Conservation (phyloP, 148 eudicot genomes). For the Fallopia convolvulus region DNA sequence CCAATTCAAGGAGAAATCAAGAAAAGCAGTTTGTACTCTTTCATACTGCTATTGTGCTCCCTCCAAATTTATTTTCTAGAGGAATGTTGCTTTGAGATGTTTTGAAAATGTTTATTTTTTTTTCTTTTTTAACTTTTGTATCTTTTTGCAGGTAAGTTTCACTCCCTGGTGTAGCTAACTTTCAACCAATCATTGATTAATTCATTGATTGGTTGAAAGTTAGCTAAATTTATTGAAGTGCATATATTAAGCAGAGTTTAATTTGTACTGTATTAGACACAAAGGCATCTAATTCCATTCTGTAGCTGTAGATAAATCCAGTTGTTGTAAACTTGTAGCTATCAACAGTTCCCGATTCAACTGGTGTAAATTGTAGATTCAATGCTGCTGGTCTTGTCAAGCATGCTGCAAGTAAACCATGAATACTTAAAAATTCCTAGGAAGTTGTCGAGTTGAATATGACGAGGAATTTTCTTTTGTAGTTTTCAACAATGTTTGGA, state of each 20-base stretch:
- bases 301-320: neutral
- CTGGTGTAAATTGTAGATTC: neutral
- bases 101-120: neutral
- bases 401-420: neutral
- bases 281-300: neutral
- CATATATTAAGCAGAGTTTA: neutral
- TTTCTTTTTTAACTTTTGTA: neutral
- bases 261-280: neutral
- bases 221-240: neutral
- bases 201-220: neutral
- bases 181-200: neutral
- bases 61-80: neutral
- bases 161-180: neutral
- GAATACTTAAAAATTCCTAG: neutral
- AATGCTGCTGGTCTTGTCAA: neutral
- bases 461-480: neutral
- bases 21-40: constrained; percentile 49
- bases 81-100: neutral
- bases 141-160: neutral
- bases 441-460: neutral
- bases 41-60: neutral
- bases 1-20: constrained; percentile 97
- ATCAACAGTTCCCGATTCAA: neutral
- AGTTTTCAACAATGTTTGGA: neutral
- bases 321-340: neutral